A percentile compares a stretch with the other conserved stretches of the same genome.
Conservation (phyloP, 2,329 filamentous ascomycete genomes). For the Neospermospora avenae region DNA sequence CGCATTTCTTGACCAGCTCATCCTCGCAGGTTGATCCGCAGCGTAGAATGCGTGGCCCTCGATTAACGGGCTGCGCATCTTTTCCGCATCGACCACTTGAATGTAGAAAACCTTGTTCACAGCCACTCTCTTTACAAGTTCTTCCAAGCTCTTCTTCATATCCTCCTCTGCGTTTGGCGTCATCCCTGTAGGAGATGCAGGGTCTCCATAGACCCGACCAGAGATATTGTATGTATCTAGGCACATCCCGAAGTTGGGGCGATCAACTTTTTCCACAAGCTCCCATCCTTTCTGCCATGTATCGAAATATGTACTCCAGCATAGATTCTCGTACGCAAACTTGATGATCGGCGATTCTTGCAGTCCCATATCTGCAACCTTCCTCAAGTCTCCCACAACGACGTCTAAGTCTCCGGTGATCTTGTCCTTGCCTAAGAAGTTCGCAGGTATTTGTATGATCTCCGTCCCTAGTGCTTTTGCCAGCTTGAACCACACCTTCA, state of each 20-base stretch:
- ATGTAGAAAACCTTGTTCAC: constrained; percentile 68
- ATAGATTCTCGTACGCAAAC: constrained; percentile 70
- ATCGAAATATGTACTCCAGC: constrained; percentile 68
- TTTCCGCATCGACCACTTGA: constrained; percentile 72
- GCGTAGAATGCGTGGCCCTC: constrained; percentile 56
- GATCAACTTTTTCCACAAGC: constrained; percentile 58
- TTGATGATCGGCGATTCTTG: constrained; percentile 52
- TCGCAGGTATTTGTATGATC: constrained; percentile 70
- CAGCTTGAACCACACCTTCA: constrained; percentile 68
- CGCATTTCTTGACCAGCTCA: constrained; percentile 78
- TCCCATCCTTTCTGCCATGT: constrained; percentile 72
- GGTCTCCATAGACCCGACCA: constrained; percentile 67
- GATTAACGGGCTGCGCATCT: constrained; percentile 54
- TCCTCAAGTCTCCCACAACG: constrained; percentile 58
- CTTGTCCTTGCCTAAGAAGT: constrained; percentile 48
- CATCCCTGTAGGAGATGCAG: constrained; percentile 49
- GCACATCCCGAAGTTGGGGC: constrained; percentile 71
- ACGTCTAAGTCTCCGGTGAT: constrained; percentile 50
- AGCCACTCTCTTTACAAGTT: constrained; percentile 43
- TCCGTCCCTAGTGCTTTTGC: constrained; percentile 62
- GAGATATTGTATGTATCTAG: constrained; percentile 77
- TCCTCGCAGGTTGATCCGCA: constrained; percentile 55
- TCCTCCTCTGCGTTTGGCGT: constrained; percentile 53
- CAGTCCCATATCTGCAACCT: constrained; percentile 65
- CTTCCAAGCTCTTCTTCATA: constrained; percentile 38